These are phyloP conservation scores for Otatea glauca DNA, from an alignment of 176 grass and related monocot species.

Conservation along the genomic window DNA sequence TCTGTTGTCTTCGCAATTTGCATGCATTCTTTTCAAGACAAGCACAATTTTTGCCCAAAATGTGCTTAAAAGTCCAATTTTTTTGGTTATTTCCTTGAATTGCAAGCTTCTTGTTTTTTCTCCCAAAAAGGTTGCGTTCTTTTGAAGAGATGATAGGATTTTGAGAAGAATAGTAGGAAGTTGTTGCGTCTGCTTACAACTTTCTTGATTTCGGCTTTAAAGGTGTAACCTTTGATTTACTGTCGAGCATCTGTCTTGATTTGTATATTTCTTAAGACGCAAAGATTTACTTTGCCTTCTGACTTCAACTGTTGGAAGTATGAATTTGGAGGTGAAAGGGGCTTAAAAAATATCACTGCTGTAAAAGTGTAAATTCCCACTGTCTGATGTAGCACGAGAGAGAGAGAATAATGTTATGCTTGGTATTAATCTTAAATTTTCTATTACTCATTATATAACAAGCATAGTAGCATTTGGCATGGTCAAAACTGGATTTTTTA, in stretches of 20 bases:
- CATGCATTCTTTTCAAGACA: not conserved
- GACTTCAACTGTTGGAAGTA: not conserved
- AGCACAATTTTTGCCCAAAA: not conserved
- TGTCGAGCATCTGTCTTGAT: slow-evolving; percentile 1
- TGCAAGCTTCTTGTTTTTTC: slow-evolving; percentile 28
- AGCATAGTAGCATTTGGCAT: not conserved
- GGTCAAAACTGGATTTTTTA: slow-evolving; percentile 17
- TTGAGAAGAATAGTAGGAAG: slow-evolving; percentile 16
- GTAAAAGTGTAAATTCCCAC: not conserved
- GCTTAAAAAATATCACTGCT: slow-evolving; percentile 21
- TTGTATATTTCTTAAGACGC: slow-evolving; percentile 5
- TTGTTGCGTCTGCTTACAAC: slow-evolving; percentile 35
- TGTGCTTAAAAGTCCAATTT: not conserved
- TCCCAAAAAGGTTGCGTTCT: not conserved
- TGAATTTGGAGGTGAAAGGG: slow-evolving; percentile 22
- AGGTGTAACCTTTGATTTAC: not conserved
- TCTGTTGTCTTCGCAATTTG: not conserved
- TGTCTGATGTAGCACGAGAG: slow-evolving; percentile 27
- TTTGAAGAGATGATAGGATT: slow-evolving; percentile 33
- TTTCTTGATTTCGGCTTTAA: slow-evolving; percentile 25
- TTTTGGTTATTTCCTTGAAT: slow-evolving; percentile 11
- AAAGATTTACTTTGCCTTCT: slow-evolving; percentile 19
- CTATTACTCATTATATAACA: not conserved
- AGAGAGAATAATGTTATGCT: slow-evolving; percentile 27
- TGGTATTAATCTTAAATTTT: not conserved